Conservation (phyloP, 129 eudicot species). For the Deinandra increscens region DNA sequence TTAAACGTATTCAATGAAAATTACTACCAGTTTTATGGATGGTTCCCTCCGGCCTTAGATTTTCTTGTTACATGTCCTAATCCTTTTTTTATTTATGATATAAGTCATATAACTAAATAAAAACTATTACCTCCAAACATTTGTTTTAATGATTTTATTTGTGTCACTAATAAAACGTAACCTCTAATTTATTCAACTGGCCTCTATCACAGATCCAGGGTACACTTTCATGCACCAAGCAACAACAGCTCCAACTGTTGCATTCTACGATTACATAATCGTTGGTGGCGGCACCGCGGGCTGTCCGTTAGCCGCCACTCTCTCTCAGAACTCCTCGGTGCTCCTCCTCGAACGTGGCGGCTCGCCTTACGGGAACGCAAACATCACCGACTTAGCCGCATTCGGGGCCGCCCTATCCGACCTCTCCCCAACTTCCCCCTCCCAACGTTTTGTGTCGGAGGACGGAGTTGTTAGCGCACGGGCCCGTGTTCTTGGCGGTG, state of each 20-base stretch:
- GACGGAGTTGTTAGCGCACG: slow-evolving; percentile 86
- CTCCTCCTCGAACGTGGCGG: slow-evolving; percentile 96
- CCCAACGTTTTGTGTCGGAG: slow-evolving; percentile 81
- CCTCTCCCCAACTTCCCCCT: slow-evolving; percentile 66
- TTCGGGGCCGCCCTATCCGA: slow-evolving; percentile 77
- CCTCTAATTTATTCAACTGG: not conserved
- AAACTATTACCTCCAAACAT: too few relatives aligned
- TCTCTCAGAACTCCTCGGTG: slow-evolving; percentile 68
- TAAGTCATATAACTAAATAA: not conserved
- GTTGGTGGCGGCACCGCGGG: slow-evolving; percentile 97
- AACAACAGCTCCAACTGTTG: slow-evolving; percentile 61
- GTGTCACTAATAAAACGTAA: not conserved
- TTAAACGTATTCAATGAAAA: slow-evolving; percentile 18
- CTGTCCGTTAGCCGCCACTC: slow-evolving; percentile 85
- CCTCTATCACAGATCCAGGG: slow-evolving; percentile 41
- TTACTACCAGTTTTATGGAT: slow-evolving; percentile 21
- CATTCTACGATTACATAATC: slow-evolving; percentile 87
- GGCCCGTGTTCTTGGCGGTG: slow-evolving; percentile 87
- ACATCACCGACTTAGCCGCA: slow-evolving; percentile 64
- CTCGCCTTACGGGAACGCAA: slow-evolving; percentile 76
- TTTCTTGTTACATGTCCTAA: slow-evolving; percentile 1
- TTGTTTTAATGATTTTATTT: not conserved
- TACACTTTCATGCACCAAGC: slow-evolving; percentile 72
- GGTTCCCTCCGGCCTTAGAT: slow-evolving; percentile 15
- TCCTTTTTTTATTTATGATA: not conserved